Evolutionary conservation across 176 grass and related monocot species (phyloP).

Genomic region (Otatea glauca): DNA sequence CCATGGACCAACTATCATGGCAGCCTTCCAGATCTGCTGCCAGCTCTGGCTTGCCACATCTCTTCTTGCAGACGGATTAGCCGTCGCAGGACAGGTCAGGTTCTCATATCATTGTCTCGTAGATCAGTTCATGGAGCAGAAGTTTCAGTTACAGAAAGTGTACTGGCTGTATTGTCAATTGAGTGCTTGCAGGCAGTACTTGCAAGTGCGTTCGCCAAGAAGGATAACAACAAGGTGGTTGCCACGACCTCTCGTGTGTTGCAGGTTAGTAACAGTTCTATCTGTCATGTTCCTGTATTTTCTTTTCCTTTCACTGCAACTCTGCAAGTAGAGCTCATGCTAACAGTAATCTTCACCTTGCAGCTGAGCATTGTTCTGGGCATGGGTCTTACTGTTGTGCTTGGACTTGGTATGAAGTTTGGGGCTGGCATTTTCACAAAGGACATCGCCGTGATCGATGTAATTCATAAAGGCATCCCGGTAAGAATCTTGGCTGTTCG

Average conservation of each 20-base stretch:
- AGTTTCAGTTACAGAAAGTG: conserved; percentile 24
- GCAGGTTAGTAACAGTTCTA: conserved; percentile 57
- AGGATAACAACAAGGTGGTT: conserved; percentile 63
- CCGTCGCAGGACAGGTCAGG: conserved; percentile 92
- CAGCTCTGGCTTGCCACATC: conserved; percentile 95
- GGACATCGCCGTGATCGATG: conserved; percentile 63
- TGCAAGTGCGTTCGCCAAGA: conserved; percentile 82
- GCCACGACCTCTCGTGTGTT: conserved; percentile 72
- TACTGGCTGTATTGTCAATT: neutral
- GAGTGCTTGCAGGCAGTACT: conserved; percentile 76
- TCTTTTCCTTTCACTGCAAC: conserved; percentile 8
- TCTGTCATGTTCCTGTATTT: neutral
- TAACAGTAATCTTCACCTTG: conserved; percentile 14
- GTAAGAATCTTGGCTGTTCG: conserved; percentile 46
- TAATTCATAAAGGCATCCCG: conserved; percentile 85
- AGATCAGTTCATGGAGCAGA: neutral
- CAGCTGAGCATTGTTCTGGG: conserved; percentile 86
- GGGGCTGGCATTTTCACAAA: conserved; percentile 87
- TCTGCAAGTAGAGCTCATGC: conserved; percentile 6
- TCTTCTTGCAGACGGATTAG: conserved; percentile 91
- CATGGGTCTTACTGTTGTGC: conserved; percentile 62
- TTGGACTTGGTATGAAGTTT: conserved; percentile 77
- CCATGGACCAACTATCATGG: conserved; percentile 75
- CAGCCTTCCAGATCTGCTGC: conserved; percentile 91
- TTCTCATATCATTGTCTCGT: neutral